Conservation (phyloP, 495 filamentous ascomycete species). For the Chaetomium tenue region DNA sequence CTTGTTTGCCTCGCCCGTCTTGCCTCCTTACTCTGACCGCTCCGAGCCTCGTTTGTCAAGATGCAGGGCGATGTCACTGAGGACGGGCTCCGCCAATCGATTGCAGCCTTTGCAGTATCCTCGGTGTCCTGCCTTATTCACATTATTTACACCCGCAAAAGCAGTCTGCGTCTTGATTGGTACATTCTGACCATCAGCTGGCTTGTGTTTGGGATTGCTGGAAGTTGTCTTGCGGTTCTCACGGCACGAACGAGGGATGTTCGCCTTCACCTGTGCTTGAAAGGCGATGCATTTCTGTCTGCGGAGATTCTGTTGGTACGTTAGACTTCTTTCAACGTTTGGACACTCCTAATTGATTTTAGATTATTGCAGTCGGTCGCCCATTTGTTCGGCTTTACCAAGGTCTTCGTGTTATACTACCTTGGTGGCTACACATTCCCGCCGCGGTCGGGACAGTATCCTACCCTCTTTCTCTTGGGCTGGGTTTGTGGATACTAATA, state of each 20-base stretch:
- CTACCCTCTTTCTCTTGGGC: neutral
- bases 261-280: conserved; percentile 3
- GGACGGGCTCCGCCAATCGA: neutral
- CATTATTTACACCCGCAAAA: neutral
- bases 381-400: neutral
- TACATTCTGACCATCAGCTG: neutral
- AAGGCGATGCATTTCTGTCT: neutral
- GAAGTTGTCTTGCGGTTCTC: conserved; percentile 1
- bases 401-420: neutral
- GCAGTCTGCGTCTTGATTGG: neutral
- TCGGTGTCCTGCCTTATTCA: neutral
- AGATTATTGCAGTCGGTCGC: neutral
- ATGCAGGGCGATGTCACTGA: neutral
- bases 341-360: conserved; percentile 1
- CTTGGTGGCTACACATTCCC: neutral
- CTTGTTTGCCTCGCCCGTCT: neutral
- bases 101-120: neutral
- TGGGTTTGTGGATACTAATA: neutral
- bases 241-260: conserved; percentile 3
- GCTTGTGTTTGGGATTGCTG: neutral
- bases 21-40: neutral
- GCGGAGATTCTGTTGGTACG: neutral
- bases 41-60: neutral
- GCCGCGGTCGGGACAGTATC: neutral
- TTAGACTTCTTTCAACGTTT: neutral